Conservation (phyloP, 1,284 basidiomycete species). For the Entoloma clypeatum region DNA sequence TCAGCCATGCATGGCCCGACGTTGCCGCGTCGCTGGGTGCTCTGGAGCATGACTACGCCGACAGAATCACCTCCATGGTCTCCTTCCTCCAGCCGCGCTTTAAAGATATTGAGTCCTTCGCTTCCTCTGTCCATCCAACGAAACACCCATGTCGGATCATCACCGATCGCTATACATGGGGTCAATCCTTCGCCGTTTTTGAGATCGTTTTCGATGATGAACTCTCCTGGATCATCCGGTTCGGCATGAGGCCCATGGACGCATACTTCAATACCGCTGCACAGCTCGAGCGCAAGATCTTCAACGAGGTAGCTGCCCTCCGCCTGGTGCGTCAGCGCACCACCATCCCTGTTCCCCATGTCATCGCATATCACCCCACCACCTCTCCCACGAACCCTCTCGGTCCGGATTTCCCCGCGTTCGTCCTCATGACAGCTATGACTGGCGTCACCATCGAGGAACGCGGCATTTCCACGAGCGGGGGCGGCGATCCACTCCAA, state of each 20-base stretch:
- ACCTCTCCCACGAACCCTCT: constrained; percentile 31
- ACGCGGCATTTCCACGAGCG: constrained; percentile 30
- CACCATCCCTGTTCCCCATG: constrained; percentile 34
- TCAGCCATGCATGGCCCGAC: constrained; percentile 36
- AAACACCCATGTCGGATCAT: constrained; percentile 26
- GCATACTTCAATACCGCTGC: constrained; percentile 37
- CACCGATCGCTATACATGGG: constrained; percentile 34
- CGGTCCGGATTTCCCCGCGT: constrained; percentile 32
- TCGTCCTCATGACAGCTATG: constrained; percentile 37
- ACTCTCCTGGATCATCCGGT: constrained; percentile 35
- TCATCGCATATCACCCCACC: constrained; percentile 32
- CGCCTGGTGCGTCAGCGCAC: constrained; percentile 34
- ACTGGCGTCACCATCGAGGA: constrained; percentile 36
- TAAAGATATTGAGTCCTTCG: constrained; percentile 28
- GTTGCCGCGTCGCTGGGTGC: constrained; percentile 30
- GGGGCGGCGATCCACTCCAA: constrained; percentile 25
- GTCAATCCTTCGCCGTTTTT: constrained; percentile 36
- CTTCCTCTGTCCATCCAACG: constrained; percentile 30
- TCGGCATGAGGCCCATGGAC: constrained; percentile 36
- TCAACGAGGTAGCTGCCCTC: constrained; percentile 37
- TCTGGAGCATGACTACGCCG: constrained; percentile 30
- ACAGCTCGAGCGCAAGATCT: constrained; percentile 37
- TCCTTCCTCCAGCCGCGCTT: constrained; percentile 29
- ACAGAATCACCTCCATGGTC: constrained; percentile 33
- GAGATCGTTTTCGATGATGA: constrained; percentile 29